Evolutionary conservation across 306 rosid genomes (phyloP), one percentile per base, ranked within the genome.

Genomic region (Vigna unguiculata): DNA sequence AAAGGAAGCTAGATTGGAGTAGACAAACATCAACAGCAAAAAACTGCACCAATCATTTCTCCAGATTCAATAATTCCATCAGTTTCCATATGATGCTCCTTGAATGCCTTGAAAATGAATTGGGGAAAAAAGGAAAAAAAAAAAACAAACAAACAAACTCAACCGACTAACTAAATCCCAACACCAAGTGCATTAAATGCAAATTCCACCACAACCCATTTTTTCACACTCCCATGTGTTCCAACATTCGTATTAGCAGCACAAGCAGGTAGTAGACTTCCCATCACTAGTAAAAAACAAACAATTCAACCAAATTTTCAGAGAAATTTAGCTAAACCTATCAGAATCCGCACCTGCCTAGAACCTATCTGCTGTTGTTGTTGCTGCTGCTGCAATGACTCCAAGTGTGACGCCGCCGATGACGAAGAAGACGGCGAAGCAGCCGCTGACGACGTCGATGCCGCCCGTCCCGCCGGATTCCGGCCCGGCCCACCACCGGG

Each of bases 381-480:
- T 13, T 87, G 97, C 3, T 91, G 98, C 84, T 88, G 97, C 76
- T 90, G 72, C 58, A 91, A 74, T 21, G 41, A 30, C 21, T 93
- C 97, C 86, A 90, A 81, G 63, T 90, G 97, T 4, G 98, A 88
- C 34, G 94, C 96, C 10, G 93, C 97, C n/a, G 97, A 94, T 1
- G 96, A 90, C 2, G 97, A 89, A 4, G 98, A 90, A 9, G 98
- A 80, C 53, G 96, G 96, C 22, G 98, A 91, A 0, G 93, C 95
- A 34, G 92, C 92, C 19, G 96, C 96, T 49, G 98, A 87, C 13
- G 96, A 88, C 1, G 90, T 89, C 55, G 96, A 89, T 5, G 87
- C 76, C 32, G 94, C 87, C 86, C 94, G 81, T 30, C 96, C 98
- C 0, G 81, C 88, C 86, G 89, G 86, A 60, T 88, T 92, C 91